Evolutionary conservation across 768 basidiomycete species (phyloP), one percentile per base, ranked within the genome.

Genomic region (Boletus huronensis): DNA sequence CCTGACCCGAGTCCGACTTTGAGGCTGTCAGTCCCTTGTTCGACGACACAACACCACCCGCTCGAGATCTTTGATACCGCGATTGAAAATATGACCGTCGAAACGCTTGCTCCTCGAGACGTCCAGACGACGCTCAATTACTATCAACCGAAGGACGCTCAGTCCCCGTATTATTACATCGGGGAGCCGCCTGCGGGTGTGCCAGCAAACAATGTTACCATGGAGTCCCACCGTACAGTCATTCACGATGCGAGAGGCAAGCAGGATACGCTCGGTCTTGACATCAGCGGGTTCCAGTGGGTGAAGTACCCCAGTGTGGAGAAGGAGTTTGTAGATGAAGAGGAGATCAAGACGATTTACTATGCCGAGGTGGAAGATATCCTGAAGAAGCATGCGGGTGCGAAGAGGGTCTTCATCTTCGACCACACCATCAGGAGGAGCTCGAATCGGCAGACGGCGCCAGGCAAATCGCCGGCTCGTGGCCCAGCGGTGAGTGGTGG

Each of bases 231-330:
- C 10, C 41, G 47, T 10, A 32, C 23, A n/a, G 43, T 63, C 25
- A 61, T 72, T 38, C 64, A 31, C 29, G 29, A 31, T 11, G 29
- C 29, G 29, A 31, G 29, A 31, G 29, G 29, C 29, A 31, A 31
- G 3, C 29, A 71, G 31, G 58, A 57, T 17, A 43, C 52, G 11
- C 55, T 65, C 6, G 56, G 56, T 3, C 64, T 75, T 26, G 74
- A 77, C 50, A 61, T 58, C 35, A 69, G 69, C 6, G 78, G 77
- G 13, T 79, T 79, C 63, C 62, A 72, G 52, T 73, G 72, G 59
- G 53, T 67, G 25, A 64, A 65, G 19, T 62, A 68, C 23, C 65
- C 61, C 9, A 70, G 70, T 48, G 49, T 55, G 34, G 73, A 73
- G 63, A 73, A 69, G 48, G 64, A 64, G 10, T 77, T 76, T 57